A percentile compares a stretch with the other conserved stretches of the same genome.
Evolutionary conservation across 176 grass and related monocot genomes (phyloP).

Genomic region (Elaeis guineensis): DNA sequence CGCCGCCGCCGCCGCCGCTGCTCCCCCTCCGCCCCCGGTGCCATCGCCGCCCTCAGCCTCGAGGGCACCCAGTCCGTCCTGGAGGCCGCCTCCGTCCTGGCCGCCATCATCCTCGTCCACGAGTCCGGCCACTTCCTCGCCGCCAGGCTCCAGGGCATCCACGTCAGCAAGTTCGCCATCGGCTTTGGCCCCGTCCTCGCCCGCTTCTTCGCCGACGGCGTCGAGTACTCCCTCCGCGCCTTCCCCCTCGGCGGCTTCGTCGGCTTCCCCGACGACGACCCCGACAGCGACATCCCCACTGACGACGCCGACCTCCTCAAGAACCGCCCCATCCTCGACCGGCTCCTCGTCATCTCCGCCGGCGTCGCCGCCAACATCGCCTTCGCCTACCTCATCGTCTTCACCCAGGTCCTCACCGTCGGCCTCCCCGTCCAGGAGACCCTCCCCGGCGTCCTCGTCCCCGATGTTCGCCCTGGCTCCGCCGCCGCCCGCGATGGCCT

Average conservation of each 20-base stretch:
- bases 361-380: constrained; percentile 77
- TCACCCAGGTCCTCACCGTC: constrained; percentile 63
- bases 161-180: constrained; percentile 83
- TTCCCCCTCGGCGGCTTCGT: constrained; percentile 93
- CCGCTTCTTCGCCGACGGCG: constrained; percentile 52
- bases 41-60: constrained; percentile 23
- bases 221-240: constrained; percentile 90
- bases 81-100: constrained; percentile 73
- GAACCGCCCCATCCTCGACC: constrained; percentile 85
- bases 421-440: constrained; percentile 75
- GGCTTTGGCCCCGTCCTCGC: constrained; percentile 81
- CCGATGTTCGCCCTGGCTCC: constrained; percentile 61
- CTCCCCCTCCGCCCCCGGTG: neutral
- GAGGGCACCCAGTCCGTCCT: constrained; percentile 51
- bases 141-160: constrained; percentile 67
- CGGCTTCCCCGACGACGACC: constrained; percentile 96
- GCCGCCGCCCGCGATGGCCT: constrained; percentile 60
- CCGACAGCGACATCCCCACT: constrained; percentile 51
- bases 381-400: constrained; percentile 83
- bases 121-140: constrained; percentile 87
- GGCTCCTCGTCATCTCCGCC: constrained; percentile 76
- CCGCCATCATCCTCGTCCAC: constrained; percentile 81
- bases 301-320: constrained; percentile 86
- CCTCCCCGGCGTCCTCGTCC: constrained; percentile 66
- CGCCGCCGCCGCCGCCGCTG: constrained; percentile 14